phyloP scores from a whole-genome alignment of 2,329 filamentous ascomycete genomes.

The Stachybotrys echinatus region DNA sequence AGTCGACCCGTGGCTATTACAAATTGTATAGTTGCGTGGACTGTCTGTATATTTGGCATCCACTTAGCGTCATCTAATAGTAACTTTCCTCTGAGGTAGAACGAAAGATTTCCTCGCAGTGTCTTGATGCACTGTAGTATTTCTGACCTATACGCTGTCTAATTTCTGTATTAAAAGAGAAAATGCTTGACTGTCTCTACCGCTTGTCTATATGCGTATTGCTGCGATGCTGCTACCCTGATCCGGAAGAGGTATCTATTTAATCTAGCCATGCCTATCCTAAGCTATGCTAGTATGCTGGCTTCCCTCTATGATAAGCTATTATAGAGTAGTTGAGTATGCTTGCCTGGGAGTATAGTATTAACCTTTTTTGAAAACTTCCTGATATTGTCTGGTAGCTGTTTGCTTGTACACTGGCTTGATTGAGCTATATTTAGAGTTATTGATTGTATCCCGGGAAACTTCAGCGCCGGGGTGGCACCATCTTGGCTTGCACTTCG shows the following conservation, averaged over 20 bases:
- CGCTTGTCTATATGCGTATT: conserved; percentile 9
- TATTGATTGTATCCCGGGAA: conserved; percentile 9
- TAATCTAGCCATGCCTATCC: conserved; percentile 12
- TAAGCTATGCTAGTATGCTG: conserved; percentile 11
- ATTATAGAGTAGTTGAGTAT: conserved; percentile 12
- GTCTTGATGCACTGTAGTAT: conserved; percentile 6
- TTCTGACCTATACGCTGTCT: conserved; percentile 5
- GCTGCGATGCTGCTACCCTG: conserved; percentile 5
- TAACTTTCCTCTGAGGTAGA: conserved; percentile 15
- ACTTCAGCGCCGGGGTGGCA: conserved; percentile 3
- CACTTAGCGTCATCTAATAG: conserved; percentile 14
- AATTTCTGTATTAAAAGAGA: conserved; percentile 9
- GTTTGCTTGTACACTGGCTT: conserved; percentile 2
- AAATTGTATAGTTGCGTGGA: conserved; percentile 21
- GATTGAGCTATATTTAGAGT: conserved; percentile 5
- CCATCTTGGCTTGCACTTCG: conserved; percentile 5
- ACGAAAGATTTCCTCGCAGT: conserved; percentile 9
- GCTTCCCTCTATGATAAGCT: conserved; percentile 10
- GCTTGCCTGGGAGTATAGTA: conserved; percentile 8
- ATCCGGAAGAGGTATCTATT: conserved; percentile 10
- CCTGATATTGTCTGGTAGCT: conserved; percentile 9
- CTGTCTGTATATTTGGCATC: conserved; percentile 20
- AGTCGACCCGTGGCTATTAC: conserved; percentile 19
- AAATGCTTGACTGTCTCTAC: conserved; percentile 10
- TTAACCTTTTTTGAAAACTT: conserved; percentile 11